Evolutionary conservation across 441 rosid species (phyloP).

Genomic region (Pelargonium fulgidum): DNA sequence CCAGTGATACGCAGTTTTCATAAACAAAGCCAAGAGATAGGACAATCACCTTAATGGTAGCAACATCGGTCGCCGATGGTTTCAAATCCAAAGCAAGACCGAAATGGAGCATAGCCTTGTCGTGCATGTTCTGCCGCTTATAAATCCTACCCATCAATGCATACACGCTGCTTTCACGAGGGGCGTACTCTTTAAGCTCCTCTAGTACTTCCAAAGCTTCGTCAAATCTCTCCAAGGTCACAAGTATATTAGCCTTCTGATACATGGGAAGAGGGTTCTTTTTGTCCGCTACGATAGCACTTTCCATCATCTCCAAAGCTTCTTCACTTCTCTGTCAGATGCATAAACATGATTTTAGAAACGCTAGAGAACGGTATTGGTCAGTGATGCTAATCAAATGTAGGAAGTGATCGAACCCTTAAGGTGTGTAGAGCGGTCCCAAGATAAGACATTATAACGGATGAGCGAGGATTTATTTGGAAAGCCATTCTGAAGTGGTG

Average conservation of each 20-base stretch:
- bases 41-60: conserved; percentile 68
- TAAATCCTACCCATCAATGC: conserved; percentile 93
- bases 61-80: conserved; percentile 88
- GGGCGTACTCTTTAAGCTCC: conserved; percentile 91
- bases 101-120: conserved; percentile 87
- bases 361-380: background rate
- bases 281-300: conserved; percentile 75
- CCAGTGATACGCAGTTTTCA: too few relatives aligned
- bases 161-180: conserved; percentile 89
- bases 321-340: conserved; percentile 69
- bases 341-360: conserved; percentile 16
- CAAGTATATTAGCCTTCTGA: conserved; percentile 91
- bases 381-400: conserved; percentile 9
- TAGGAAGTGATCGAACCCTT: conserved; percentile 40
- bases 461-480: conserved; percentile 71
- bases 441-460: conserved; percentile 91
- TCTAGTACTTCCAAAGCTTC: conserved; percentile 87
- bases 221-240: conserved; percentile 64
- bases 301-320: conserved; percentile 88
- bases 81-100: conserved; percentile 95
- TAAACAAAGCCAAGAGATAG: background rate
- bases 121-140: conserved; percentile 64
- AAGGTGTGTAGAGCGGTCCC: conserved; percentile 85
- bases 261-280: conserved; percentile 98
- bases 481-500: conserved; percentile 91